phyloP scores from a whole-genome alignment of 1,284 basidiomycete genomes.

The Meira nashicola region DNA sequence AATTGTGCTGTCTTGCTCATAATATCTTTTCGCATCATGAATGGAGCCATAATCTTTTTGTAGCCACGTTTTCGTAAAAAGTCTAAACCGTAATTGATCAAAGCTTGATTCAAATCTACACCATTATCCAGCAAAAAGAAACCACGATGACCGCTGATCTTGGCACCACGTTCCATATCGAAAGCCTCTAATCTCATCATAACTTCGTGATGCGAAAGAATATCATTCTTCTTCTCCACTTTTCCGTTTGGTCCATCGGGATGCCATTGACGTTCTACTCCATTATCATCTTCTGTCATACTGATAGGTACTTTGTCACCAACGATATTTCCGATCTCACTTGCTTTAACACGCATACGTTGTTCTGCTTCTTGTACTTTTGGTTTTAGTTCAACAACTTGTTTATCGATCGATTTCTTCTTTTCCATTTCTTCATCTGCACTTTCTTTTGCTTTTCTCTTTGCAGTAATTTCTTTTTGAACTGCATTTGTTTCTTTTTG shows the following conservation, averaged over 20 bases:
- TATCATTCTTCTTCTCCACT: slow-evolving; percentile 60
- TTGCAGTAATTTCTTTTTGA: slow-evolving; percentile 87
- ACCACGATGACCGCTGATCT: slow-evolving; percentile 89
- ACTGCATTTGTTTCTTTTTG: slow-evolving; percentile 80
- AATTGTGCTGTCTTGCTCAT: slow-evolving; percentile 98
- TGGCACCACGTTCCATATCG: slow-evolving; percentile 84
- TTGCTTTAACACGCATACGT: slow-evolving; percentile 73
- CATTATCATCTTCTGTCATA: slow-evolving; percentile 91
- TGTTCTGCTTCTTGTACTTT: slow-evolving; percentile 63
- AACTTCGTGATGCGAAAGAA: slow-evolving; percentile 94
- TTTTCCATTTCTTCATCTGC: slow-evolving; percentile 77
- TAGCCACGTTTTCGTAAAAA: slow-evolving; percentile 77
- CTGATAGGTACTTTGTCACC: slow-evolving; percentile 80
- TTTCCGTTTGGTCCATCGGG: slow-evolving; percentile 68
- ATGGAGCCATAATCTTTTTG: slow-evolving; percentile 94
- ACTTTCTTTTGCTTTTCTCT: slow-evolving; percentile 89
- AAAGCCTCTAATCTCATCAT: slow-evolving; percentile 86
- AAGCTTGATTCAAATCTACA: slow-evolving; percentile 91
- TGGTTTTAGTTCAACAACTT: slow-evolving; percentile 69
- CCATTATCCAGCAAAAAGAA: slow-evolving; percentile 95
- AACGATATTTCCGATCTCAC: slow-evolving; percentile 85
- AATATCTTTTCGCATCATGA: slow-evolving; percentile 96
- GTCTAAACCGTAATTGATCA: slow-evolving; percentile 91
- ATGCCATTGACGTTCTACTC: slow-evolving; percentile 75
- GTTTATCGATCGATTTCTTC: slow-evolving; percentile 72